Percentiles rank a stretch among this genome's conserved stretches.
phyloP scores from a whole-genome alignment of 495 filamentous ascomycete species.

The Gamarada debralockiae region DNA sequence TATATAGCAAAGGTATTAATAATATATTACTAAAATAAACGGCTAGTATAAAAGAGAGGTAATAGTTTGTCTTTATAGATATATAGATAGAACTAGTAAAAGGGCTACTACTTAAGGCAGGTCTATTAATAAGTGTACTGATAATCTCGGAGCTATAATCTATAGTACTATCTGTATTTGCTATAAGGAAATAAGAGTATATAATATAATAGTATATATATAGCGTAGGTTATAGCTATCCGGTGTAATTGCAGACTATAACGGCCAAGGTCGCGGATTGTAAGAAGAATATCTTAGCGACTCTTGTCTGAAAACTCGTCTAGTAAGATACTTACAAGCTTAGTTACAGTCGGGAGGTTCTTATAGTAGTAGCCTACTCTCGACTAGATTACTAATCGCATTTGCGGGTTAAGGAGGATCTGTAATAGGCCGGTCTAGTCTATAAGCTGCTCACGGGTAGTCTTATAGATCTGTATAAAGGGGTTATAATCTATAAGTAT shows the following conservation, averaged over 20 bases:
- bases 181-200: conserved; percentile 17
- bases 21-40: conserved; percentile 17
- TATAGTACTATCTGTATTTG: conserved; percentile 10
- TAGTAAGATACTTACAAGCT: conserved; percentile 10
- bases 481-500: too few relatives aligned
- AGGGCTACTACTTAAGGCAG: conserved; percentile 11
- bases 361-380: neutral
- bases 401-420: conserved; percentile 12
- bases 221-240: conserved; percentile 4
- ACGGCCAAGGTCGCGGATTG: neutral
- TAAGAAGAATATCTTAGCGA: conserved; percentile 10
- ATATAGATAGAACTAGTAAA: conserved; percentile 14
- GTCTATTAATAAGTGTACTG: neutral
- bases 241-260: neutral
- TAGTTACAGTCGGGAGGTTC: conserved; percentile 11
- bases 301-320: conserved; percentile 1
- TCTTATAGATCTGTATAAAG: too few relatives aligned
- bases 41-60: conserved; percentile 8
- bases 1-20: conserved; percentile 13
- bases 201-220: conserved; percentile 22
- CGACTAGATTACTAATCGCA: conserved; percentile 6
- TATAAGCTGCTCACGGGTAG: too few relatives aligned
- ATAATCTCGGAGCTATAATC: conserved; percentile 5
- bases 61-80: neutral
- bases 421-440: too few relatives aligned